These are phyloP conservation scores for Carallia brachiata DNA, from an alignment of 345 rosid genomes.

Conservation along the genomic window DNA sequence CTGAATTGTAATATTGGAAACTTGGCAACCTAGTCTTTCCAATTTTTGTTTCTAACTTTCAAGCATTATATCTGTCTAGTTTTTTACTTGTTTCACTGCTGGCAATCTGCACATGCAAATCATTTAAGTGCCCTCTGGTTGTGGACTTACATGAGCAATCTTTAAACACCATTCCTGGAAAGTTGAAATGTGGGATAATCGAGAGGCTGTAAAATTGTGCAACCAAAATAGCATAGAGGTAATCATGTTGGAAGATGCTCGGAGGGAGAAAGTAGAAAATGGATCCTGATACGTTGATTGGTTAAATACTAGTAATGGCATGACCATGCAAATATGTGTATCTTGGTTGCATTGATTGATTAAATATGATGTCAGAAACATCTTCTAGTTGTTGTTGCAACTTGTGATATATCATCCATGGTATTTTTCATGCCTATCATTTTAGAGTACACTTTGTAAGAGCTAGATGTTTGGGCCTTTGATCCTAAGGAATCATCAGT, in stretches of 20 bases:
- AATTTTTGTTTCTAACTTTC: neutral
- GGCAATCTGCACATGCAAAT: neutral
- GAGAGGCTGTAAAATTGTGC: neutral
- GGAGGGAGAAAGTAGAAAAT: no score
- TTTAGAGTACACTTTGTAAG: neutral
- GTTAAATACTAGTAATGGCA: neutral
- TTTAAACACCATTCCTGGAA: neutral
- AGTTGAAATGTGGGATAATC: neutral
- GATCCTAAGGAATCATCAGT: neutral
- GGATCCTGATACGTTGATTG: no score
- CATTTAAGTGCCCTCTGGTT: neutral
- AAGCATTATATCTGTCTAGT: neutral
- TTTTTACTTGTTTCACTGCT: neutral
- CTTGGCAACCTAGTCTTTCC: no score
- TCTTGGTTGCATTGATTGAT: neutral
- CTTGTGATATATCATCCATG: neutral
- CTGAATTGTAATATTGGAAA: no score
- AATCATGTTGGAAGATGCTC: no score
- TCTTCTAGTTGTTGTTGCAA: neutral
- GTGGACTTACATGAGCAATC: neutral
- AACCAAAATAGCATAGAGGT: neutral
- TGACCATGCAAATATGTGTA: neutral
- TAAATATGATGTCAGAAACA: neutral
- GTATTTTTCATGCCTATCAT: neutral
- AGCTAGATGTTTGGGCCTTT: neutral